Base-by-base conservation (phyloP, 129 eudicot genomes). In the Ambrosia trifida region DNA sequence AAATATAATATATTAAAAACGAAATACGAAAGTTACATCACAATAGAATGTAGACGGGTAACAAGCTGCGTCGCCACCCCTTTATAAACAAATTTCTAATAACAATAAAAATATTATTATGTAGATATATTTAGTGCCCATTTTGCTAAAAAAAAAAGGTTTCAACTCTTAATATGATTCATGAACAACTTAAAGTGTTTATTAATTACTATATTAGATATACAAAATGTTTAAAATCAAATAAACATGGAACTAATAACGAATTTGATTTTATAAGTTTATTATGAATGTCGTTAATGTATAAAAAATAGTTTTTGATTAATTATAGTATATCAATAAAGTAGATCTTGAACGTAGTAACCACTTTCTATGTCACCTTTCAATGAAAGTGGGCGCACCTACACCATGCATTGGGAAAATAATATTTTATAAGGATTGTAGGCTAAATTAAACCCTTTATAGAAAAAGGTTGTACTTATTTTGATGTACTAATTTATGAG, bases 301-400 rank as follows among this genome's bases (percentile, higher is more conserved):
- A 49, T 49, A 32, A n/a, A 6, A 6, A 51, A 50, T 8, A 35
- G 33, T 11, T 14, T 44, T 12, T 3, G 14, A 20, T 18, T 33
- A n/a, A 18, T 7, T 46, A 32, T 17, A 75, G 7, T 6, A 66
- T 30, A 71, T 14, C 62, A 11, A 53, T 31, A 68, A 45, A 76
- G 75, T 49, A 47, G 54, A 69, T 60, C 64, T 50, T 69, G 56
- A 12, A 76, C 30, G 54, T 36, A 60, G 72, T 58, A 38, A 35
- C 31, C 72, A 64, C 78, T 36, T 51, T 73, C 49, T 19, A 14
- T 72, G 44, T 54, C 64, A 35, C 14, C 46, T 46, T 69, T 76
- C 70, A 60, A 76, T 40, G 53, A 69, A 69, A 38, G 70, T 47
- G 70, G 35, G 81, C 80, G 80, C 75, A 46, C 28, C 57, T 11